Evolutionary conservation across 768 basidiomycete species (phyloP).

Genomic region (Russula ochroleuca): DNA sequence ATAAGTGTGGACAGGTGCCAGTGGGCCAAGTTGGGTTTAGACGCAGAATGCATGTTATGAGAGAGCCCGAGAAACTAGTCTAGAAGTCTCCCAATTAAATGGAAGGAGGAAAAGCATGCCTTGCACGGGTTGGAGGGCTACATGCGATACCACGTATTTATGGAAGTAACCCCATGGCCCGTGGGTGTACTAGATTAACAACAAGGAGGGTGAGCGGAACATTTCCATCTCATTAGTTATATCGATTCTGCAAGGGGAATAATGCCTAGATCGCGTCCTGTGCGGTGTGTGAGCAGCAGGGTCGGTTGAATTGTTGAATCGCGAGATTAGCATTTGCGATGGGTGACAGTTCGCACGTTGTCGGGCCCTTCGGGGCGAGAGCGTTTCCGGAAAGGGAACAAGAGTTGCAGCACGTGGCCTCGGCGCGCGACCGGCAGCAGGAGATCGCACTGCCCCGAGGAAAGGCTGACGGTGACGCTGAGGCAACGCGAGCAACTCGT

Average conservation of each 20-base stretch:
- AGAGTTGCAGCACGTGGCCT: slow-evolving; percentile 12
- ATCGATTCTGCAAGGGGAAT: too few species aligned
- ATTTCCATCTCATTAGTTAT: too few species aligned
- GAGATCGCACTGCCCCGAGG: not conserved
- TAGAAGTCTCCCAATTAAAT: not conserved
- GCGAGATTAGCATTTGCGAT: slow-evolving; percentile 26
- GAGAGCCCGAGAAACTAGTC: not conserved
- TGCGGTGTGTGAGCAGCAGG: too few species aligned
- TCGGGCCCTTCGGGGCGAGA: not conserved
- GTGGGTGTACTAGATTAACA: too few species aligned
- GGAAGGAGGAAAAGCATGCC: not conserved
- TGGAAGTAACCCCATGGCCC: not conserved
- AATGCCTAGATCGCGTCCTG: too few species aligned
- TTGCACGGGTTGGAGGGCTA: too few species aligned
- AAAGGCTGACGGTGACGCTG: not conserved
- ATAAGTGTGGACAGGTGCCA: too few species aligned
- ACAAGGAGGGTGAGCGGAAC: too few species aligned
- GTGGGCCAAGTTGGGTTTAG: not conserved
- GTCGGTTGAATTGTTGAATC: not conserved
- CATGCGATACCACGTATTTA: not conserved
- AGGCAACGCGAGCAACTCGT: not conserved
- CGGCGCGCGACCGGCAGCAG: not conserved
- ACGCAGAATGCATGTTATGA: not conserved
- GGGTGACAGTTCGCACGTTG: slow-evolving; percentile 22
- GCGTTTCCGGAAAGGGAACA: slow-evolving; percentile 10